Evolutionary conservation across 2,329 filamentous ascomycete species (phyloP).

Genomic region (Orbilia quercus): DNA sequence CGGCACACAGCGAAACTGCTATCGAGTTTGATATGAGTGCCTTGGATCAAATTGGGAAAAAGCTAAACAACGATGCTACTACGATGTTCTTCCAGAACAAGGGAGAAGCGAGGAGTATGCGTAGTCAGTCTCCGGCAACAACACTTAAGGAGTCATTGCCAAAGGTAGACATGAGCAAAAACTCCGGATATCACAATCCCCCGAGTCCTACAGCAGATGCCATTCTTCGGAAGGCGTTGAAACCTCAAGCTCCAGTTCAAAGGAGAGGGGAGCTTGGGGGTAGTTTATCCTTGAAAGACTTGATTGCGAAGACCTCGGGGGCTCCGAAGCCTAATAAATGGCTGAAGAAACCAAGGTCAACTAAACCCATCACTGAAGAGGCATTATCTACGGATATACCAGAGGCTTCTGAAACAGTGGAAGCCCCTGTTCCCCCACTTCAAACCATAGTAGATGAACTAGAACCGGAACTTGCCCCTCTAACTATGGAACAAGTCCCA

Average conservation of each 20-base stretch:
- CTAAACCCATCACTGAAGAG: no score
- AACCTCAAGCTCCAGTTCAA: background rate
- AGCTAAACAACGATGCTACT: slow-evolving; percentile 26
- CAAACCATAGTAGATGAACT: background rate
- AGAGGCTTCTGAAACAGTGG: background rate
- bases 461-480: background rate
- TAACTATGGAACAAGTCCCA: background rate
- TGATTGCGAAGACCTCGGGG: slow-evolving; percentile 29
- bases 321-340: slow-evolving; percentile 5
- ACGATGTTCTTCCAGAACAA: slow-evolving; percentile 30
- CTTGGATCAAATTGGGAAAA: slow-evolving; percentile 28
- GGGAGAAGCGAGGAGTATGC: background rate
- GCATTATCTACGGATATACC: background rate
- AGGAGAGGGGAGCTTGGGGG: slow-evolving; percentile 34
- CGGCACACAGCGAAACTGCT: background rate
- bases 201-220: slow-evolving; percentile 43
- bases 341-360: slow-evolving; percentile 8
- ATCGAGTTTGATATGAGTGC: slow-evolving; percentile 26
- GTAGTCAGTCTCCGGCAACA: slow-evolving; percentile 41
- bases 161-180: slow-evolving; percentile 21
- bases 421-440: background rate
- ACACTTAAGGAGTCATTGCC: slow-evolving; percentile 48
- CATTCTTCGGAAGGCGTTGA: slow-evolving; percentile 39
- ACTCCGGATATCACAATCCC: background rate
- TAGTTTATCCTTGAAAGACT: slow-evolving; percentile 34